A percentile compares a stretch with the other conserved stretches of the same genome.
Conservation (phyloP, 148 eudicot species). For the Rhododendron vialii region DNA sequence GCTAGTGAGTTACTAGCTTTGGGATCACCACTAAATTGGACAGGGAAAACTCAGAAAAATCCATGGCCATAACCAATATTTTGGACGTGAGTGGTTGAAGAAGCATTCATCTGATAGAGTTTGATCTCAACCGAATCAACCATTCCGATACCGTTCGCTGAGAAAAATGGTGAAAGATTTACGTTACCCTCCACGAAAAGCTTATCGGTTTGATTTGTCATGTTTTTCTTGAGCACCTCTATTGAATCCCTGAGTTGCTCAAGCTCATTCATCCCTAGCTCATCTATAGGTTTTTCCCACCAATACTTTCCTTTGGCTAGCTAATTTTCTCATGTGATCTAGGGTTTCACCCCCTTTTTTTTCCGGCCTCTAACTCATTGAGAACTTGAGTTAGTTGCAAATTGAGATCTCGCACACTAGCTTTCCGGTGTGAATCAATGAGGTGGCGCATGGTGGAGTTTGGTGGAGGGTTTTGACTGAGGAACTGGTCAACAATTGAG, state of each 20-base stretch:
- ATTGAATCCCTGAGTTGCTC: constrained; percentile 40
- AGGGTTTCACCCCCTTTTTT: constrained; percentile 30
- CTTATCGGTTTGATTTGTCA: constrained; percentile 23
- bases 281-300: constrained; percentile 55
- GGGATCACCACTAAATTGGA: neutral
- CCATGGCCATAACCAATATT: constrained; percentile 18
- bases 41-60: constrained; percentile 10
- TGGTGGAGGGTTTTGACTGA: constrained; percentile 28
- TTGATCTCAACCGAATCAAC: constrained; percentile 23
- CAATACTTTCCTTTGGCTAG: constrained; percentile 28
- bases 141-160: neutral
- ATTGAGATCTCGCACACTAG: constrained; percentile 28
- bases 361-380: constrained; percentile 36
- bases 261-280: constrained; percentile 39
- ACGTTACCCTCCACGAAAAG: constrained; percentile 12
- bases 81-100: constrained; percentile 12
- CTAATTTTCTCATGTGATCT: constrained; percentile 24
- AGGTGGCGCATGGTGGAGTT: neutral
- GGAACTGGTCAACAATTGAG: constrained; percentile 29
- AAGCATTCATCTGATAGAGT: constrained; percentile 18
- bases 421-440: constrained; percentile 17
- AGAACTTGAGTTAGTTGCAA: constrained; percentile 34
- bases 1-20: constrained; percentile 31
- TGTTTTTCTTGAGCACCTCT: constrained; percentile 48
- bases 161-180: constrained; percentile 4